phyloP scores from a whole-genome alignment of 2,329 filamentous ascomycete species.

The Venturia carpophila region DNA sequence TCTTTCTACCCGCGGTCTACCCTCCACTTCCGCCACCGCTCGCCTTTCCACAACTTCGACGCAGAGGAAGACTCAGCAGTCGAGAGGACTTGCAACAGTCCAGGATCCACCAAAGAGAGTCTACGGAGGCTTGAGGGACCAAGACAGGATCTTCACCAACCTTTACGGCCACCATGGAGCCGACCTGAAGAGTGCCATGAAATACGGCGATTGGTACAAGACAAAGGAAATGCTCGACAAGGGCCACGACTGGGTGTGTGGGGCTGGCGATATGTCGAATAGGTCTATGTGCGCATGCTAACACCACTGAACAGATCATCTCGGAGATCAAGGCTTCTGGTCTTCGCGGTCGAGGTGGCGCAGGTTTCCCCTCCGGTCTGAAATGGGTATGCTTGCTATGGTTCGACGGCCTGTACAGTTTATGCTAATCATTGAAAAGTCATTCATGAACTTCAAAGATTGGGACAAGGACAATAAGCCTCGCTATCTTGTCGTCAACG shows the following conservation, averaged over 20 bases:
- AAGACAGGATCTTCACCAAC: slow-evolving; percentile 99
- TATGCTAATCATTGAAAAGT: slow-evolving; percentile 45
- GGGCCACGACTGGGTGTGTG: slow-evolving; percentile 80
- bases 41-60: slow-evolving; percentile 29
- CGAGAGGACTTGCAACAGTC: slow-evolving; percentile 35
- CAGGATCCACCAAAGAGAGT: slow-evolving; percentile 51
- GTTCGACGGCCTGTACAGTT: neutral
- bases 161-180: slow-evolving; percentile 88
- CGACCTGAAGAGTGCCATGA: slow-evolving; percentile 88
- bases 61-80: slow-evolving; percentile 56
- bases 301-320: slow-evolving; percentile 58
- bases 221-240: slow-evolving; percentile 97
- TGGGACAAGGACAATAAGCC: slow-evolving; percentile 98
- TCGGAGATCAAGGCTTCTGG: slow-evolving; percentile 95
- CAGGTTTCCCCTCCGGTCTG: slow-evolving; percentile 93
- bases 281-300: slow-evolving; percentile 20
- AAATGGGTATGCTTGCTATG: slow-evolving; percentile 75
- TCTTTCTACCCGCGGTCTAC: slow-evolving; percentile 35
- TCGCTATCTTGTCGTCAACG: slow-evolving; percentile 94
- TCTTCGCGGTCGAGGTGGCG: slow-evolving; percentile 89
- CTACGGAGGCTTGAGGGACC: slow-evolving; percentile 84
- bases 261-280: neutral
- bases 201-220: slow-evolving; percentile 99
- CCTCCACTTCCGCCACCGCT: slow-evolving; percentile 31
- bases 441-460: slow-evolving; percentile 99